Base-by-base conservation (phyloP, 192 early-diverging fungal genomes). In the Haplosporangium gracile region DNA sequence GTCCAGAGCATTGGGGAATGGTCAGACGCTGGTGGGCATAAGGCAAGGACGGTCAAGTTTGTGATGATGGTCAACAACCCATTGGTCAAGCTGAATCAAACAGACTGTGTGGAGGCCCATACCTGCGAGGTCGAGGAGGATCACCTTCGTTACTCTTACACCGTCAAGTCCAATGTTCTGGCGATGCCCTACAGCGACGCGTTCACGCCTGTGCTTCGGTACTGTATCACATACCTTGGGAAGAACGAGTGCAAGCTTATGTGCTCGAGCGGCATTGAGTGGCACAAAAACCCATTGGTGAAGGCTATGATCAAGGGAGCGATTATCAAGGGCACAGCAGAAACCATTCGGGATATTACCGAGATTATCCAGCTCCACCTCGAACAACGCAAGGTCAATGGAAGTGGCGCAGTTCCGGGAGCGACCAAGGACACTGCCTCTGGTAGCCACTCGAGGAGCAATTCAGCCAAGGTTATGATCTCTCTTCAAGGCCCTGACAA, bases 41-140 rank as follows among this genome's bases (percentile, higher is more conserved):
- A 77, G 26, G 51, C 88, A n/a, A 88, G 94, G 49, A 86, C 85
- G 6, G 74, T 94, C 4, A 93, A 90, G 36, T 95, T 90, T 71
- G 90, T 90, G 34, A 94, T 96, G 92, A 92, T 93, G 1, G 90
- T 96, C 38, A 95, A 92, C 60, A 93, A 95, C 72, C 93, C 95
- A 15, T 93, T 95, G 91, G 94, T 95, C 34, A 96, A 95, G 82
- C 79, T 93, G 24, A 95, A 95, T 53, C 94, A 95, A 76, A 91
- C 93, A 0, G 90, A 93, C 13, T 93, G 93, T 11, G 86, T 93
- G 18, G 90, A 93, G 24, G 92, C 88, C 6, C 89, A 92, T 68
- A 88, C 79, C 15, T 86, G 95, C 38, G 76, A 93, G 22, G 91
- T 92, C 60, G 83, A 90, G 65, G 89, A 89, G 38, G 94, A 94